A percentile compares a stretch with the other conserved stretches of the same genome.
These are phyloP conservation scores for Pythium plurisporium DNA, from an alignment of 352 stramenopile species.

Conservation along the genomic window DNA sequence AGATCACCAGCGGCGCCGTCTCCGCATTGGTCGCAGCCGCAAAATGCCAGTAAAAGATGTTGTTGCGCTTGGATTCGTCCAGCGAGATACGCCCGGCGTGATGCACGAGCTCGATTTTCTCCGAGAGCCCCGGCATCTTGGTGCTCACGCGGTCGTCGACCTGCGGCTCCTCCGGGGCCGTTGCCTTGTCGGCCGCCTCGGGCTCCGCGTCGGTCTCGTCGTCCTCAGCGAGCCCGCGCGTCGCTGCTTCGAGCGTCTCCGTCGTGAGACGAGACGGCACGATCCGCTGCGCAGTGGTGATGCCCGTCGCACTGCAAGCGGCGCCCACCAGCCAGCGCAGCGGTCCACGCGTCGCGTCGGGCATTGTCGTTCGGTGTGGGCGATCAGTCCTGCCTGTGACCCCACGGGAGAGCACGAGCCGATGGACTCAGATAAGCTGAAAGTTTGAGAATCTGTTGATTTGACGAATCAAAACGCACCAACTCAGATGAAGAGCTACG, in stretches of 20 bases:
- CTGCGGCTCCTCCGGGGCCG: not conserved
- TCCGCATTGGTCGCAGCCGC: conserved; percentile 37
- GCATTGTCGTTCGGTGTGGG: too few species aligned
- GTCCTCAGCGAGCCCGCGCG: not conserved
- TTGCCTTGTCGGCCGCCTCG: not conserved
- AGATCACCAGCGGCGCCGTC: conserved; percentile 61
- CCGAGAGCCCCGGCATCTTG: conserved; percentile 48
- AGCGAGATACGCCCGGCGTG: conserved; percentile 61
- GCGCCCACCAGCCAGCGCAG: not conserved
- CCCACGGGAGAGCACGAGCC: not conserved
- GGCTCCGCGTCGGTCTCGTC: conserved; percentile 1
- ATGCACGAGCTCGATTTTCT: conserved; percentile 49
- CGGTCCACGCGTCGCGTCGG: not conserved
- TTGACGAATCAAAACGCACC: conserved; percentile 8
- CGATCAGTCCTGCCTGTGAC: not conserved
- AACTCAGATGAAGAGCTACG: conserved; percentile 2
- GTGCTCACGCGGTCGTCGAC: conserved; percentile 35
- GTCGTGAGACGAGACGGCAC: not conserved
- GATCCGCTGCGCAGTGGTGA: conserved; percentile 8
- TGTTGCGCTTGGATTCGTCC: conserved; percentile 39
- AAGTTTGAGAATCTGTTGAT: not conserved
- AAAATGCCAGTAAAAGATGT: conserved; percentile 84
- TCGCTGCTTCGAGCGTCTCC: not conserved
- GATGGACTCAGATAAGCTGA: conserved; percentile 12
- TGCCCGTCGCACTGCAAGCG: not conserved